Percentiles rank a stretch among this genome's conserved stretches.
phyloP scores from a whole-genome alignment of 2,329 filamentous ascomycete genomes.

The Cylindrodendrum hubeiense region DNA sequence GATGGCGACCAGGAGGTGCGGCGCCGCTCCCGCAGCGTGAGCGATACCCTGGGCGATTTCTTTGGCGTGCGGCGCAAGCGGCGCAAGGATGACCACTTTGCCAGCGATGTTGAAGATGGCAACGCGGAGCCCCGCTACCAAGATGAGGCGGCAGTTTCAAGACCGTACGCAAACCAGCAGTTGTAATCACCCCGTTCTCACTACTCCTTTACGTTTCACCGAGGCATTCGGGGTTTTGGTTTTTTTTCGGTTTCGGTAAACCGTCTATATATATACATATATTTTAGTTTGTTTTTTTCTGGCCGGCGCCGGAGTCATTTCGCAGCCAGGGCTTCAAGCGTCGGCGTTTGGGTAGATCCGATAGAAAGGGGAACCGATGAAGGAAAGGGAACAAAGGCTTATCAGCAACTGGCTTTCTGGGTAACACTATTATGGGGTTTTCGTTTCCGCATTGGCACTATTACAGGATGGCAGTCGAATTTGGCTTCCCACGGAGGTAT shows the following conservation, averaged over 20 bases:
- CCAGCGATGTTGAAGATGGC: slow-evolving; percentile 39
- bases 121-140: slow-evolving; percentile 17
- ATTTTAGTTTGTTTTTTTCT: slow-evolving; percentile 29
- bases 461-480: background rate
- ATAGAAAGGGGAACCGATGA: slow-evolving; percentile 14
- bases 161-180: slow-evolving; percentile 15
- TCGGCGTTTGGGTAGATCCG: slow-evolving; percentile 44
- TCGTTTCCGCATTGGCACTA: background rate
- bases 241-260: slow-evolving; percentile 18
- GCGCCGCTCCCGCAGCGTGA: slow-evolving; percentile 54
- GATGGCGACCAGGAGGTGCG: slow-evolving; percentile 38
- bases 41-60: slow-evolving; percentile 56
- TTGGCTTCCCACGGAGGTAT: background rate
- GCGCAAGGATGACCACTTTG: slow-evolving; percentile 39
- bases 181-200: slow-evolving; percentile 27
- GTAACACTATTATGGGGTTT: background rate
- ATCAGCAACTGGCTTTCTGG: background rate
- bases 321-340: slow-evolving; percentile 40
- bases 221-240: slow-evolving; percentile 33
- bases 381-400: background rate
- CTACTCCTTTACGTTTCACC: slow-evolving; percentile 32
- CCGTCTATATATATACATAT: slow-evolving; percentile 14
- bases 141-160: slow-evolving; percentile 15
- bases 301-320: slow-evolving; percentile 39
- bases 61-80: slow-evolving; percentile 53